These are phyloP conservation scores for Nymphaea colorata DNA, from an alignment of 164 flowering plant species.

Conservation along the genomic window DNA sequence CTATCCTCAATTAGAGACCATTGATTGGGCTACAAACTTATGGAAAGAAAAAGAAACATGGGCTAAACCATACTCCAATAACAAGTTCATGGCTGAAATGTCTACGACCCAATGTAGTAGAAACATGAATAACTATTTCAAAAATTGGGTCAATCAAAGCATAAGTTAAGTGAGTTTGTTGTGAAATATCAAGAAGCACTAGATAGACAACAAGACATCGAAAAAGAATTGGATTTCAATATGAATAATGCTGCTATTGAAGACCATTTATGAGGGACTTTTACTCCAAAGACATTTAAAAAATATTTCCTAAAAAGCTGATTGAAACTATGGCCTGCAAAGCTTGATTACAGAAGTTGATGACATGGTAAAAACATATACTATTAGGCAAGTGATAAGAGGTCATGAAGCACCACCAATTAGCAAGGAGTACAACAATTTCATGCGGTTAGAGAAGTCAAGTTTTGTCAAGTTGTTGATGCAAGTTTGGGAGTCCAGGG, in stretches of 20 bases:
- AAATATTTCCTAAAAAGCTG: neutral
- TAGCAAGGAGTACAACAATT: neutral
- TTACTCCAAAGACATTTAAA: neutral
- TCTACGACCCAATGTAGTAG: neutral
- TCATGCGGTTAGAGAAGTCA: neutral
- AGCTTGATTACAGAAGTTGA: neutral
- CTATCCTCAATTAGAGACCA: neutral
- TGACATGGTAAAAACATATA: neutral
- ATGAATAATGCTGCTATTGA: neutral
- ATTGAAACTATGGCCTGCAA: neutral
- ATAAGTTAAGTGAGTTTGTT: neutral
- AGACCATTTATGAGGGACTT: neutral
- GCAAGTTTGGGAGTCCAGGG: neutral
- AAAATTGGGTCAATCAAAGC: neutral
- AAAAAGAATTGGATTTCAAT: neutral
- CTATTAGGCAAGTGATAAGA: neutral
- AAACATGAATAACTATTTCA: slow-evolving; percentile 1
- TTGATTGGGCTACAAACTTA: slow-evolving; percentile 4
- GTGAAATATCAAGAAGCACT: neutral
- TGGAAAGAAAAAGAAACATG: neutral
- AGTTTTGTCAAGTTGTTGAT: neutral
- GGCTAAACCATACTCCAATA: slow-evolving; percentile 1
- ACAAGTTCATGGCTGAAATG: slow-evolving; percentile 8
- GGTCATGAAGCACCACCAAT: neutral
- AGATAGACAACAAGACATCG: neutral